A percentile compares a stretch with the other conserved stretches of the same genome.
Conservation (phyloP, 495 filamentous ascomycete species). For the Eremomyces bilateralis region DNA sequence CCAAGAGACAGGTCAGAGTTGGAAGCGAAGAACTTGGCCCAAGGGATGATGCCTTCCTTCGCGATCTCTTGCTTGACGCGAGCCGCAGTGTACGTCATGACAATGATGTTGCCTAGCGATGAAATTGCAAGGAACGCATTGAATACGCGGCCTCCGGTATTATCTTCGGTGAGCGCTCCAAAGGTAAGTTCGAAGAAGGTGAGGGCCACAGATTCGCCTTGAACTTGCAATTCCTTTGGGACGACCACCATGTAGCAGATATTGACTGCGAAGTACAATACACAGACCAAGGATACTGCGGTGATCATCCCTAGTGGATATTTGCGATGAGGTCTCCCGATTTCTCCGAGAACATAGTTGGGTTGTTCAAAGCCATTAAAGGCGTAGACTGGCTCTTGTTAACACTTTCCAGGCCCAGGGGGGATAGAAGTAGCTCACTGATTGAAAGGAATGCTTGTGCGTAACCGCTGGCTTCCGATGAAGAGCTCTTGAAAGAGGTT, state of each 20-base stretch:
- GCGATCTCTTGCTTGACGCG: slow-evolving; percentile 32
- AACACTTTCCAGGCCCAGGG: no score
- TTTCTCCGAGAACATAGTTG: slow-evolving; percentile 26
- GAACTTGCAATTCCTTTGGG: background rate
- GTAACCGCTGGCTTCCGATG: slow-evolving; percentile 3
- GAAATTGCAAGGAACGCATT: slow-evolving; percentile 23
- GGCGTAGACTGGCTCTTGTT: slow-evolving; percentile 20
- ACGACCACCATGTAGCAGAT: slow-evolving; percentile 19
- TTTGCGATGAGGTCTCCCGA: slow-evolving; percentile 19
- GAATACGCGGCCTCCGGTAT: slow-evolving; percentile 13
- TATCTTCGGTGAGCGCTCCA: slow-evolving; percentile 7
- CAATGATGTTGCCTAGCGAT: slow-evolving; percentile 28
- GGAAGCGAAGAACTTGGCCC: slow-evolving; percentile 23
- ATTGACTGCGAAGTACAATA: slow-evolving; percentile 24
- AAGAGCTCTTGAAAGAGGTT: slow-evolving; percentile 3
- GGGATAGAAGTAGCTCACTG: background rate
- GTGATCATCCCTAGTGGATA: slow-evolving; percentile 19
- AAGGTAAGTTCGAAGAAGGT: slow-evolving; percentile 13
- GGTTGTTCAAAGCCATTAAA: slow-evolving; percentile 23
- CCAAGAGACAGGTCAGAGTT: slow-evolving; percentile 2
- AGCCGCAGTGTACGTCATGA: slow-evolving; percentile 28
- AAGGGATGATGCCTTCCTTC: slow-evolving; percentile 30
- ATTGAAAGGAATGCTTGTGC: slow-evolving; percentile 3
- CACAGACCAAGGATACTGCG: slow-evolving; percentile 14
- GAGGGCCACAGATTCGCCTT: slow-evolving; percentile 4